Evolutionary conservation across 1,284 basidiomycete species (phyloP).

Genomic region (Cryptococcus deneoformans): DNA sequence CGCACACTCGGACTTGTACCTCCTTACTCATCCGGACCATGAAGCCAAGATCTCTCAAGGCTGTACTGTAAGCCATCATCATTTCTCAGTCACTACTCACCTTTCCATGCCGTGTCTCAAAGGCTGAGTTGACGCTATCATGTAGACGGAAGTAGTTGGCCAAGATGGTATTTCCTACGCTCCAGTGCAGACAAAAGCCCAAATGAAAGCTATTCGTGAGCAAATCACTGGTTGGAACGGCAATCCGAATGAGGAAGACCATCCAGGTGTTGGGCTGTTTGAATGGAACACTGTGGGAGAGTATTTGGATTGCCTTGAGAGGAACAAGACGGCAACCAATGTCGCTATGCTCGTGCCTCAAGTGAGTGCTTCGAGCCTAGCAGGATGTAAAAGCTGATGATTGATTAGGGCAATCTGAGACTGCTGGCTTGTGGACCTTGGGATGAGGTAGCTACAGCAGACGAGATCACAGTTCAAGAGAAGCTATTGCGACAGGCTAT

Average conservation of each 20-base stretch:
- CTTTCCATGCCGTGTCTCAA: not conserved
- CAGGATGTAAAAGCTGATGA: not conserved
- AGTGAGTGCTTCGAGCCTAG: slow-evolving; percentile 13
- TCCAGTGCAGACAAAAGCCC: slow-evolving; percentile 22
- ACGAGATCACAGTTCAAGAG: slow-evolving; percentile 31
- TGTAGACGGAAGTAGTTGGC: slow-evolving; percentile 45
- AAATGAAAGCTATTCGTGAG: slow-evolving; percentile 31
- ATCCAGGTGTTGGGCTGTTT: slow-evolving; percentile 33
- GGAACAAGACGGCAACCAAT: slow-evolving; percentile 38
- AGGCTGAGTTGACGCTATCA: not conserved
- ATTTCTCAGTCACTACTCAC: not conserved
- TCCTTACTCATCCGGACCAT: slow-evolving; percentile 41
- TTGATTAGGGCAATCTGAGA: slow-evolving; percentile 41
- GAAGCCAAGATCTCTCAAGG: slow-evolving; percentile 47
- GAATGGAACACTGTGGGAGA: slow-evolving; percentile 32
- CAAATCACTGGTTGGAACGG: slow-evolving; percentile 50
- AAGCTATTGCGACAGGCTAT: slow-evolving; percentile 31
- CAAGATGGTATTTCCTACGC: slow-evolving; percentile 48
- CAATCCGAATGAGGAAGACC: slow-evolving; percentile 39
- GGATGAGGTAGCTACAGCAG: slow-evolving; percentile 22
- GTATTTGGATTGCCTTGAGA: slow-evolving; percentile 44
- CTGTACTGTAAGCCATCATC: slow-evolving; percentile 32
- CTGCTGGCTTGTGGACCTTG: slow-evolving; percentile 41
- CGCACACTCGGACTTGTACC: slow-evolving; percentile 46
- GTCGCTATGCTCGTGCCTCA: slow-evolving; percentile 45